Conservation (phyloP, 345 rosid genomes). For the Eutrema yunnanense region DNA sequence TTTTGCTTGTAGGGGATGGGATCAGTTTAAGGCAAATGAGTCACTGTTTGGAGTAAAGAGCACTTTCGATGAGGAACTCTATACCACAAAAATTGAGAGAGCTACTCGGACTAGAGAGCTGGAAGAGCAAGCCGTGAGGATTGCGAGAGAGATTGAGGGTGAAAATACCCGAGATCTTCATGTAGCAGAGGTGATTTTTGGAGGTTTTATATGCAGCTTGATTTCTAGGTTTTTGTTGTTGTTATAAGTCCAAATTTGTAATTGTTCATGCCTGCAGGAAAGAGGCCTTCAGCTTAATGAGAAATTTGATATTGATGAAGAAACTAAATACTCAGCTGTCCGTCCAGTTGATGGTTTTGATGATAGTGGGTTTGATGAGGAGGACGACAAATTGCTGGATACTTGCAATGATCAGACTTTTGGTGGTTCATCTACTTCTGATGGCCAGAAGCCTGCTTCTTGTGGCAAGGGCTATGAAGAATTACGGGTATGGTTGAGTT, state of each 20-base stretch:
- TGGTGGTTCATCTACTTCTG: slow-evolving; percentile 44
- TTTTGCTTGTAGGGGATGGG: slow-evolving; percentile 54
- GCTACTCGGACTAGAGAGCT: slow-evolving; percentile 50
- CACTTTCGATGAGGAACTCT: slow-evolving; percentile 84
- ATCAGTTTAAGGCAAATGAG: slow-evolving; percentile 81
- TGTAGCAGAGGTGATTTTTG: slow-evolving; percentile 70
- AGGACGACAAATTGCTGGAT: slow-evolving; percentile 57
- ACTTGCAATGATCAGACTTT: slow-evolving; percentile 53
- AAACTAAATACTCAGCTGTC: slow-evolving; percentile 82
- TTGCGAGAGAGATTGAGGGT: slow-evolving; percentile 91
- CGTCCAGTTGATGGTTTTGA: slow-evolving; percentile 45
- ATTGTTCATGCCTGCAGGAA: slow-evolving; percentile 50
- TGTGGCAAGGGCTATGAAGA: slow-evolving; percentile 39
- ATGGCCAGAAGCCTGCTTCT: slow-evolving; percentile 30
- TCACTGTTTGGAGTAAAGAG: slow-evolving; percentile 78
- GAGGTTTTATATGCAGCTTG: slow-evolving; percentile 6
- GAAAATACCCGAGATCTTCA: slow-evolving; percentile 84
- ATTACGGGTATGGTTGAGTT: slow-evolving; percentile 27
- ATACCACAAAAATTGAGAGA: slow-evolving; percentile 79
- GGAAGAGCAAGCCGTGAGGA: slow-evolving; percentile 76
- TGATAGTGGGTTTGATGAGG: slow-evolving; percentile 76
- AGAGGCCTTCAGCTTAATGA: slow-evolving; percentile 63
- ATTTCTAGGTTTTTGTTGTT: not conserved
- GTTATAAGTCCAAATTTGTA: not conserved
- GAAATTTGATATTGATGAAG: slow-evolving; percentile 65